Conservation (phyloP, 768 basidiomycete genomes). For the Sporobolomyces pararoseus region DNA sequence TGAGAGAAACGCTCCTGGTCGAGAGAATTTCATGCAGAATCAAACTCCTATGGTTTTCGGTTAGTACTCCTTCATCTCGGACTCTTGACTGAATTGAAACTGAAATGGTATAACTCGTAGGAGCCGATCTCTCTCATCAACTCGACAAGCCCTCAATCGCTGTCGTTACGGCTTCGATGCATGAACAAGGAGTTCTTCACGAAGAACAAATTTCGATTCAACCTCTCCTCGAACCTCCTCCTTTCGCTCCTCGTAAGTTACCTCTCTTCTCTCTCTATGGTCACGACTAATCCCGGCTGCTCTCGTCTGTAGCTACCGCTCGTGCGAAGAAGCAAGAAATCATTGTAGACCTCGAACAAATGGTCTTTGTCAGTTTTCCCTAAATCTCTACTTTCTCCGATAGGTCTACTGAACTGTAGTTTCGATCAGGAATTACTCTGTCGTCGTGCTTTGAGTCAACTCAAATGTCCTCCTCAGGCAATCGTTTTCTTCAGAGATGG, state of each 20-base stretch:
- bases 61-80: background rate
- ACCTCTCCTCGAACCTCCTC: conserved; percentile 13
- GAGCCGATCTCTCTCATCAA: conserved; percentile 27
- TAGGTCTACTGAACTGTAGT: background rate
- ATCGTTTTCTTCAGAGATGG: conserved; percentile 35
- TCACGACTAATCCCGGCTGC: background rate
- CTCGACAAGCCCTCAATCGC: conserved; percentile 29
- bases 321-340: conserved; percentile 17
- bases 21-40: background rate
- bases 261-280: background rate
- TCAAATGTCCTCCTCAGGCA: background rate
- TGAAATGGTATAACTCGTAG: background rate
- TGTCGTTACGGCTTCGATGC: conserved; percentile 7
- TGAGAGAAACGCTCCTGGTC: background rate
- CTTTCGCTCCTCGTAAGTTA: background rate
- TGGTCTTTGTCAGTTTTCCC: conserved; percentile 14
- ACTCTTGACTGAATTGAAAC: no score
- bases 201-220: conserved; percentile 13
- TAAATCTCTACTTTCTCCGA: background rate
- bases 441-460: background rate
- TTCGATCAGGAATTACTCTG: conserved; percentile 11
- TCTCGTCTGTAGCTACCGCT: background rate
- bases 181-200: background rate
- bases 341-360: conserved; percentile 1
- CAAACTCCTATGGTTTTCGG: conserved; percentile 17